Conservation (phyloP, 176 grass and related monocot species). For the maize (Zea mays) region Zm-B73-REFERENCE-NAM-5.0 NC_050099.1:16374001-16374500, state of each 20-base stretch:
- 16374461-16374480: not conserved
- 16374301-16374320: not conserved
- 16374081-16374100: not conserved
- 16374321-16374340: not conserved
- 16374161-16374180: not conserved
- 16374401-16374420: conserved; percentile 40
- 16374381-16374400: conserved; percentile 15
- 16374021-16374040: not conserved
- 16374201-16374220: not conserved
- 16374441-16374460: conserved; percentile 35
- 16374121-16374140: not conserved
- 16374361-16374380: conserved; percentile 18
- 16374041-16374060: conserved; percentile 4
- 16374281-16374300: not conserved
- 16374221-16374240: not conserved
- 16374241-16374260: conserved; percentile 18
- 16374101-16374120: conserved; percentile 9
- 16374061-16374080: not conserved
- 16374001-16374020: not conserved
- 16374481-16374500: not conserved
- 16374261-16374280: not conserved
- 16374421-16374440: conserved; percentile 51
- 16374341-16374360: not conserved
- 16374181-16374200: not conserved
- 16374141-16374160: not conserved